Evolutionary conservation across 2,329 filamentous ascomycete species (phyloP), one percentile per base, ranked within the genome.

Genomic region (Beauveria bassiana): DNA sequence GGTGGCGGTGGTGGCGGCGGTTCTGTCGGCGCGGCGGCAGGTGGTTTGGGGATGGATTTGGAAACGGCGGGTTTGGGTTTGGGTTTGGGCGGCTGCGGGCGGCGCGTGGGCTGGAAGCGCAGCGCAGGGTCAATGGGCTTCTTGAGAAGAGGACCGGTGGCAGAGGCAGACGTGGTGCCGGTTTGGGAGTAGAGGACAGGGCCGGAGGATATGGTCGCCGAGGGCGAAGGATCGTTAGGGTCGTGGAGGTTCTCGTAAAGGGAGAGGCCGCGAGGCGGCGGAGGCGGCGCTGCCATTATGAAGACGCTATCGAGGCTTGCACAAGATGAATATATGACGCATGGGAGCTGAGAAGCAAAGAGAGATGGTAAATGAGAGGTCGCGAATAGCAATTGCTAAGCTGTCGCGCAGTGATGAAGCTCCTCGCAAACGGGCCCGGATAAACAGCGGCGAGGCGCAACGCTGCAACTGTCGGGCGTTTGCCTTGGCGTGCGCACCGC

Each of bases 161-260:
- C 77, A 62, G 77, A 72, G 22, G 79, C 78, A 22, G 78, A 77
- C 63, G 86, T 75, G 65, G 85, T 85, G 34, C 16, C 14, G 34
- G 18, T 16, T 24, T 59, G 38, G 20, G 14, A 16, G 74, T 92
- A 93, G 60, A 87, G 81, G 57, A 93, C 85, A 0, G 91, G 89
- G 1, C 85, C 88, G 68, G 87, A 85, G 18, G 89, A 91, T 67
- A 93, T 90, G n/a, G 88, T 89, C n/a, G 81, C 76, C 2, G 80
- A 69, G 42, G 58, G 58, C 65, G 73, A 68, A 52, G 67, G 79
- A 75, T 76, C 73, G 65, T 76, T 74, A 22, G 84, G 78, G 68
- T 91, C 88, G 65, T 95, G 84, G 49, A 96, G 82, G 72, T 96
- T 90, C 60, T 90, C 92, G 72, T 96, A 96, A 5, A 96, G 84